Evolutionary conservation across 2,329 filamentous ascomycete species (phyloP), one percentile per base, ranked within the genome.

Genomic region (Pseudogymnoascus sp.): DNA sequence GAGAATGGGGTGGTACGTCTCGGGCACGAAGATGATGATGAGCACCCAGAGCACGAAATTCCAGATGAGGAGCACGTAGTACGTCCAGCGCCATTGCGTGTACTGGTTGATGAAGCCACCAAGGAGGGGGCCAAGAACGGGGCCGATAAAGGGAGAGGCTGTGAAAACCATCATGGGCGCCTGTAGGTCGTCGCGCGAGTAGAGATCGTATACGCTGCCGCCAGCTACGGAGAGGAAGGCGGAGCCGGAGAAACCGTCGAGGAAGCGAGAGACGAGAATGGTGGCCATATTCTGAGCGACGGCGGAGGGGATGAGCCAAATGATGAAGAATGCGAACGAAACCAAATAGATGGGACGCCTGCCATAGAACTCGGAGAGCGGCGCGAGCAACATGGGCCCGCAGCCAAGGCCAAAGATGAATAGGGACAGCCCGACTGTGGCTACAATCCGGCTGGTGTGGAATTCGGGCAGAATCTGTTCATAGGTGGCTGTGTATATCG

Each of bases 401-500:
- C 80, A 72, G 16, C 78, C 83, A 62, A 90, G 84, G 16, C 93
- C 93, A 62, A 91, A 81, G 59, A 96, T 91, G 71, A 93, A 97
- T 1, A 89, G 81, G 0, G 90, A 92, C 61, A 97, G 78, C 0
- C 93, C 93, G 8, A 96, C 75, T 2, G 91, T 91, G 11, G 88
- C 90, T 24, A 96, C 82, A 60, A 90, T 79, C 63, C 84, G 82
- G 0, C 89, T 88, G 69, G 83, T 83, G 67, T 83, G 77, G 69
- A 96, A 96, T 64, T 96, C 89, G 26, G 79, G 76, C 66, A 87
- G 85, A 75, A 96, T 85, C 74, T 95, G 89, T 16, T 71, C 72
- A 74, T 96, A 97, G 0, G 90, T 95, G 11, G 85, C 85, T 0
- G 91, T 93, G 75, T 97, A 96, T 69, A 96, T 86, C n/a, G 91